phyloP scores from a whole-genome alignment of 2,329 filamentous ascomycete genomes.

The Paecilomyces formosus region DNA sequence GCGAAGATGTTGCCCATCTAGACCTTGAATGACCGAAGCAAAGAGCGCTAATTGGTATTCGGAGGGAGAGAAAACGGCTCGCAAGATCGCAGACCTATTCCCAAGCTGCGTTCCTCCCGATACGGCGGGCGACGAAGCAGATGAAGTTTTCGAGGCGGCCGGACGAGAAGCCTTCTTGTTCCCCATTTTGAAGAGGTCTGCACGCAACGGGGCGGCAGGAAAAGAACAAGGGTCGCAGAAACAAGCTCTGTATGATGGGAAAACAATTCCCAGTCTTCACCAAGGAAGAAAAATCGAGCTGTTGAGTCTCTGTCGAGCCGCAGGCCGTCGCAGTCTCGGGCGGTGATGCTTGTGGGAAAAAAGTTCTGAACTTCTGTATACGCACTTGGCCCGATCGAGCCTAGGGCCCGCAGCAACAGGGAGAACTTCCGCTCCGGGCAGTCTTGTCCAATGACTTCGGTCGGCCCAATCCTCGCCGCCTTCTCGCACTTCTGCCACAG shows the following conservation, averaged over 20 bases:
- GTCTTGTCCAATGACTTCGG: conserved; percentile 16
- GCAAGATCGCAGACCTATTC: conserved; percentile 41
- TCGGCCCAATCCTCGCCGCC: conserved; percentile 16
- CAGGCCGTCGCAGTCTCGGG: conserved; percentile 15
- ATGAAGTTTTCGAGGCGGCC: conserved; percentile 37
- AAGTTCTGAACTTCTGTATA: conserved; percentile 30
- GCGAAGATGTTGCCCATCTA: conserved; percentile 45
- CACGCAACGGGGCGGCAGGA: neutral
- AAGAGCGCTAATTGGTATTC: conserved; percentile 46
- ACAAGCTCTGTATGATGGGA: conserved; percentile 3
- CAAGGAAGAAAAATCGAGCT: neutral
- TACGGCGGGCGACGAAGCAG: conserved; percentile 31
- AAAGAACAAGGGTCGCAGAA: neutral
- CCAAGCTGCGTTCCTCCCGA: conserved; percentile 27
- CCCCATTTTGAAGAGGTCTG: conserved; percentile 27
- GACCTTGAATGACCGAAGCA: conserved; percentile 47
- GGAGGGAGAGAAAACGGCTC: conserved; percentile 44
- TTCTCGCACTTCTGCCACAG: neutral
- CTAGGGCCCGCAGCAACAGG: conserved; percentile 11
- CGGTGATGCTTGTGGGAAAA: conserved; percentile 29
- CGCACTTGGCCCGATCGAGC: conserved; percentile 23
- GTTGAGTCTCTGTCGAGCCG: conserved; percentile 14
- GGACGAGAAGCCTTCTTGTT: conserved; percentile 37
- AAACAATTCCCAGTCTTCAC: neutral
- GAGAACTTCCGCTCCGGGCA: conserved; percentile 6